phyloP scores from a whole-genome alignment of 768 basidiomycete species.

The Phanerochaete sordida region DNA sequence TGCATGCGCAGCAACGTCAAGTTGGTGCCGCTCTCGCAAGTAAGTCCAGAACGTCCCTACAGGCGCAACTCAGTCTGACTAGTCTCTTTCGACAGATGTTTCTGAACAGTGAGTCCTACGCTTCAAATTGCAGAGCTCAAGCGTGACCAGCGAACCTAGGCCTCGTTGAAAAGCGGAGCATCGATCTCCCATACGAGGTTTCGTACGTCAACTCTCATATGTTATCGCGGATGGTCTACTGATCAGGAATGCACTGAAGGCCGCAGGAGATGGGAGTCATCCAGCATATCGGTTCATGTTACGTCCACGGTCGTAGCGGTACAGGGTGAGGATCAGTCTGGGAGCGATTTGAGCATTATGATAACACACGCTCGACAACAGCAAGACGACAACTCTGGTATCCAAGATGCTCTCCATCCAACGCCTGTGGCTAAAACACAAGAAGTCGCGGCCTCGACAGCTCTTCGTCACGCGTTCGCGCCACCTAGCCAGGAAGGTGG shows the following conservation, averaged over 20 bases:
- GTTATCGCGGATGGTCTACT: neutral
- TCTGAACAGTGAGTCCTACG: neutral
- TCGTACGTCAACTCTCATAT: constrained; percentile 21
- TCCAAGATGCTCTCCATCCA: constrained; percentile 25
- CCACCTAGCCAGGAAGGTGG: constrained; percentile 23
- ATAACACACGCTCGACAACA: neutral
- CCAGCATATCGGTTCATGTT: constrained; percentile 54
- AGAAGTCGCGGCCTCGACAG: constrained; percentile 15
- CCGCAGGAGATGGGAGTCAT: constrained; percentile 52
- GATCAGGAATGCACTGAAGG: too few species aligned
- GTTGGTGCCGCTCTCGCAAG: constrained; percentile 27
- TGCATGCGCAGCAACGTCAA: constrained; percentile 12
- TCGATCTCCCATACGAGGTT: constrained; percentile 26
- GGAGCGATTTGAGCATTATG: neutral
- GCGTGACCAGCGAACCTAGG: constrained; percentile 25
- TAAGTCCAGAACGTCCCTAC: neutral
- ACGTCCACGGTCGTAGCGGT: constrained; percentile 56
- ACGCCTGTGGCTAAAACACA: constrained; percentile 1
- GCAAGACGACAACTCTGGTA: constrained; percentile 27
- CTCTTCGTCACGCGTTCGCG: constrained; percentile 26
- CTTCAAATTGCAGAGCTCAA: neutral
- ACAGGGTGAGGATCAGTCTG: constrained; percentile 40
- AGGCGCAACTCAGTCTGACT: neutral
- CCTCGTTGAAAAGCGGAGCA: constrained; percentile 47
- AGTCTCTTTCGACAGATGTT: neutral